These are phyloP conservation scores for Suillus subaureus DNA, from an alignment of 768 basidiomycete genomes.

Conservation along the genomic window DNA sequence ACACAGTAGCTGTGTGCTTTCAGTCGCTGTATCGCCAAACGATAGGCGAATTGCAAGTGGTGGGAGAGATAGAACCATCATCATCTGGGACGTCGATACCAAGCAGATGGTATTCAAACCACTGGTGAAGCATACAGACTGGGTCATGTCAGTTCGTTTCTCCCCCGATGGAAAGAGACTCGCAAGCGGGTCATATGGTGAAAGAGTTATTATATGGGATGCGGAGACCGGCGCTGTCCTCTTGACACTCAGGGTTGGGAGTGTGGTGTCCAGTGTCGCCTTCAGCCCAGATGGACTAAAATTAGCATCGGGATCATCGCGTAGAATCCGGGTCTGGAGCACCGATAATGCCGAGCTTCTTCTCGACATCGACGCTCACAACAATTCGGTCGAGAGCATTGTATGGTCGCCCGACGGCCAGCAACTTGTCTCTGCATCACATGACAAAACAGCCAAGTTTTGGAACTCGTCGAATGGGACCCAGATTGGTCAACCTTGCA, in stretches of 20 bases:
- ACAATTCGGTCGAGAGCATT: neutral
- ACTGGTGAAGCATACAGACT: slow-evolving; percentile 25
- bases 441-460: neutral
- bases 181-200: neutral
- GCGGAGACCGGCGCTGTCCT: slow-evolving; percentile 11
- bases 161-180: slow-evolving; percentile 8
- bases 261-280: neutral
- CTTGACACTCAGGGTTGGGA: neutral
- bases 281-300: slow-evolving; percentile 3
- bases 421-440: neutral
- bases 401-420: slow-evolving; percentile 4
- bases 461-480: neutral
- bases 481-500: neutral
- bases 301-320: neutral
- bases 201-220: slow-evolving; percentile 1
- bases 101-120: slow-evolving; percentile 25
- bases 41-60: slow-evolving; percentile 27
- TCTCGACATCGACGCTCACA: neutral
- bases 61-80: slow-evolving; percentile 25
- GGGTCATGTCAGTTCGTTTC: slow-evolving; percentile 21
- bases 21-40: slow-evolving; percentile 30
- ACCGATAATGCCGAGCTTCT: neutral
- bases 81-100: slow-evolving; percentile 27
- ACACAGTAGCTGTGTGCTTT: slow-evolving; percentile 23
- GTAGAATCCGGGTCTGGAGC: neutral